phyloP scores from a whole-genome alignment of 2,329 filamentous ascomycete genomes.

The Teratosphaeria gauchensis region DNA sequence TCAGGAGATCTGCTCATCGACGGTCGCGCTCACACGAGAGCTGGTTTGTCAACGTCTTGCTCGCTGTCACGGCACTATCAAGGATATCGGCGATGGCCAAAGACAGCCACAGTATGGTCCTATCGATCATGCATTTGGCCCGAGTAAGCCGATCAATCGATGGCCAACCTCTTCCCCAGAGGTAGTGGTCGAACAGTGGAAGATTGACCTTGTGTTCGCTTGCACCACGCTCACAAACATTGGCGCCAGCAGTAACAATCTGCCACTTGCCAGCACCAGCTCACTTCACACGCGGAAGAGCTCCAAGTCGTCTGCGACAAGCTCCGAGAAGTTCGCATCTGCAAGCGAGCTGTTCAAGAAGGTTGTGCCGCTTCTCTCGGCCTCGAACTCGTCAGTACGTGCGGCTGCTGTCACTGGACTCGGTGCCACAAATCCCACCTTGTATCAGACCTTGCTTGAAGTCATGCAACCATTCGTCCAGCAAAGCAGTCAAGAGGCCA shows the following conservation, averaged over 20 bases:
- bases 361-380: conserved; percentile 77
- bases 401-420: conserved; percentile 86
- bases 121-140: conserved; percentile 45
- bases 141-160: conserved; percentile 27
- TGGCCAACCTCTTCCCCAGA: conserved; percentile 63
- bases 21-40: conserved; percentile 81
- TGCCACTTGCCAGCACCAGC: conserved; percentile 37
- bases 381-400: conserved; percentile 68
- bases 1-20: conserved; percentile 83
- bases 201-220: conserved; percentile 90
- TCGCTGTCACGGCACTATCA: conserved; percentile 84
- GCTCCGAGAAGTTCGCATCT: conserved; percentile 72
- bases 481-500: conserved; percentile 80
- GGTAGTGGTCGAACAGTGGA: conserved; percentile 93
- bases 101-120: conserved; percentile 43
- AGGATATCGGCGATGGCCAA: conserved; percentile 61
- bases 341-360: conserved; percentile 84
- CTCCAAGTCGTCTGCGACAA: conserved; percentile 55
- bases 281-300: conserved; percentile 72
- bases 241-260: conserved; percentile 52
- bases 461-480: conserved; percentile 79
- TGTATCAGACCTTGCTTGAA: conserved; percentile 84
- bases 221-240: conserved; percentile 83
- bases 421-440: conserved; percentile 88
- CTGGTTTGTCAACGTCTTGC: conserved; percentile 85